Conservation (phyloP, 2,329 filamentous ascomycete species). For the Endocalyx cinctus region DNA sequence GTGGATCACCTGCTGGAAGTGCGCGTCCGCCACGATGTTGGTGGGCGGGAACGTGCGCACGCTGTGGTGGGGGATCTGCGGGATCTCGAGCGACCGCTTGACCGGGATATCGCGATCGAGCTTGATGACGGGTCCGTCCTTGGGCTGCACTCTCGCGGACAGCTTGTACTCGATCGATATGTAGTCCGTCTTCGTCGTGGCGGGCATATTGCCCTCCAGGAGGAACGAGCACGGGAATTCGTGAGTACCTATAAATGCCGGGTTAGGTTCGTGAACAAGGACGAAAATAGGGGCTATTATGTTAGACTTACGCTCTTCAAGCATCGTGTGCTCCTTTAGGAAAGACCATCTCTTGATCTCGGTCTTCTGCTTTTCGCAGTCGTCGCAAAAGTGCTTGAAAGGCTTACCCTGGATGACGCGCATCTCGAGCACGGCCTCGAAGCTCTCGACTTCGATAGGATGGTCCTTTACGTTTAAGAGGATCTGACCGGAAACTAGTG, state of each 20-base stretch:
- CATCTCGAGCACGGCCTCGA: constrained; percentile 68
- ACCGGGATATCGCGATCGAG: constrained; percentile 67
- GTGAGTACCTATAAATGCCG: constrained; percentile 53
- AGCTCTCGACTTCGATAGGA: constrained; percentile 61
- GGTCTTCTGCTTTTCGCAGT: constrained; percentile 67
- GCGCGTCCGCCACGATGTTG: constrained; percentile 81
- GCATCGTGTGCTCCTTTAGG: constrained; percentile 50
- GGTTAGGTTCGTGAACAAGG: constrained; percentile 17
- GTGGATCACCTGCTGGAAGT: constrained; percentile 78
- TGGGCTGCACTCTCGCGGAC: constrained; percentile 59
- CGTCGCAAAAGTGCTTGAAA: constrained; percentile 70
- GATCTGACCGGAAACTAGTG: constrained; percentile 79
- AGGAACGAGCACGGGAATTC: constrained; percentile 86
- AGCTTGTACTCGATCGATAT: constrained; percentile 76
- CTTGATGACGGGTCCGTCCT: constrained; percentile 53
- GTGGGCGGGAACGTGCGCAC: constrained; percentile 95
- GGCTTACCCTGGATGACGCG: constrained; percentile 76
- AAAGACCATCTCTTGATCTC: constrained; percentile 79
- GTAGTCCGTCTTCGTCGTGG: constrained; percentile 70
- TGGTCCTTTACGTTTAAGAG: constrained; percentile 68
- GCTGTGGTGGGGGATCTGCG: constrained; percentile 79
- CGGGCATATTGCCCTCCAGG: constrained; percentile 79
- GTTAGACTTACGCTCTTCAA: constrained; percentile 46
- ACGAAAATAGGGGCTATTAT: not conserved
- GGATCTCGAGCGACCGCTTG: constrained; percentile 69